Evolutionary conservation across 192 early-diverging fungal species (phyloP).

Genomic region (Backusella sp.): DNA sequence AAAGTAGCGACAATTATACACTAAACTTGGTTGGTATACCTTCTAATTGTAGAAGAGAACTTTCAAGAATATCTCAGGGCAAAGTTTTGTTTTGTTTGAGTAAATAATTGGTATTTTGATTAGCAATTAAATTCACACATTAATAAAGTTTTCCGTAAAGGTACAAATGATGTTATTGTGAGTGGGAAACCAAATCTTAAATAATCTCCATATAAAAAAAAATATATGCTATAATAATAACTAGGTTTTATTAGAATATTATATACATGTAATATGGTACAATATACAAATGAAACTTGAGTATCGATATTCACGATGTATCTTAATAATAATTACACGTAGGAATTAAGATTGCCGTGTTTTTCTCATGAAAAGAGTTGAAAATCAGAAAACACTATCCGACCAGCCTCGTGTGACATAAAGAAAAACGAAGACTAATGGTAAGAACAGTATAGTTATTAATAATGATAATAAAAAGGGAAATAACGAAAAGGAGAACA

Average conservation of each 20-base stretch:
- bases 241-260: neutral
- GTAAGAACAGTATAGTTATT: neutral
- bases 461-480: neutral
- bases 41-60: conserved; percentile 2
- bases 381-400: neutral
- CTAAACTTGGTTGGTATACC: neutral
- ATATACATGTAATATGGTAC: neutral
- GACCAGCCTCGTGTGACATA: neutral
- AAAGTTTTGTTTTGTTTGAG: neutral
- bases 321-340: neutral
- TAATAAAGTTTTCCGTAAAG: neutral
- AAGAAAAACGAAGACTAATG: neutral
- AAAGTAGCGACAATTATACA: neutral
- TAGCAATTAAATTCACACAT: conserved; percentile 9
- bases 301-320: neutral
- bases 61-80: conserved; percentile 1
- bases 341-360: neutral
- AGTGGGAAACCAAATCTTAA: neutral
- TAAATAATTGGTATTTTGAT: neutral
- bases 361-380: neutral
- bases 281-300: neutral
- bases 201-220: neutral
- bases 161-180: neutral
- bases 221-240: neutral
- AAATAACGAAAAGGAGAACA: neutral